These are phyloP conservation scores for Alternaria dauci DNA, from an alignment of 2,329 filamentous ascomycete genomes.

Conservation along the genomic window DNA sequence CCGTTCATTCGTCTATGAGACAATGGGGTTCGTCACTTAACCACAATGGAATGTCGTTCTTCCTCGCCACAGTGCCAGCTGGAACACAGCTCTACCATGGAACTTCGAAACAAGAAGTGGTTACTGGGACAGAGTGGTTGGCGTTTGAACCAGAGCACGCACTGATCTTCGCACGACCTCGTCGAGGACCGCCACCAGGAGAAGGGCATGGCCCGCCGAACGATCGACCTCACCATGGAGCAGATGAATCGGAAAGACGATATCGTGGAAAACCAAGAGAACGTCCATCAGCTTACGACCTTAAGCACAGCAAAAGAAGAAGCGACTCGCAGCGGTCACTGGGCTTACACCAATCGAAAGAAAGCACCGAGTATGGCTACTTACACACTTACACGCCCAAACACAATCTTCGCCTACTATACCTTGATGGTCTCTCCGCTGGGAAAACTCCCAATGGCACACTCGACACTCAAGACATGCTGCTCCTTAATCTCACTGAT, in stretches of 20 bases:
- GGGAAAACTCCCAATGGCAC: slow-evolving; percentile 72
- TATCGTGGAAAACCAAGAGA: background rate
- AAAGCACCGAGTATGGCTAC: slow-evolving; percentile 57
- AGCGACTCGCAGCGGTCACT: slow-evolving; percentile 17
- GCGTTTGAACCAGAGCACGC: slow-evolving; percentile 82
- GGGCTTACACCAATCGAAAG: background rate
- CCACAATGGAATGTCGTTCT: slow-evolving; percentile 79
- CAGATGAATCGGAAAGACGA: background rate
- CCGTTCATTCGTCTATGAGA: slow-evolving; percentile 73
- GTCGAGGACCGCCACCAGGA: slow-evolving; percentile 9
- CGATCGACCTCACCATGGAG: background rate
- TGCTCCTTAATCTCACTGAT: slow-evolving; percentile 59
- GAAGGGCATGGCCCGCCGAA: slow-evolving; percentile 5
- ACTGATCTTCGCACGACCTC: slow-evolving; percentile 59
- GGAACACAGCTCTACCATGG: slow-evolving; percentile 76
- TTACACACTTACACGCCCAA: slow-evolving; percentile 72
- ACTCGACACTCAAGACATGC: slow-evolving; percentile 70
- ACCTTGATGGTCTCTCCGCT: slow-evolving; percentile 75
- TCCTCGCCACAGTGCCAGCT: slow-evolving; percentile 69
- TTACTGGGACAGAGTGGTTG: slow-evolving; percentile 69
- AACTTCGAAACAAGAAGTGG: slow-evolving; percentile 48
- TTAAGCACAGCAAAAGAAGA: background rate
- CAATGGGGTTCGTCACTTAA: slow-evolving; percentile 77
- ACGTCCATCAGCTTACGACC: background rate
- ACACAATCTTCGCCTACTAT: slow-evolving; percentile 67